Percentiles rank a stretch among this genome's conserved stretches.
Evolutionary conservation across 306 rosid species (phyloP).

Genomic region (Mimosa pudica): DNA sequence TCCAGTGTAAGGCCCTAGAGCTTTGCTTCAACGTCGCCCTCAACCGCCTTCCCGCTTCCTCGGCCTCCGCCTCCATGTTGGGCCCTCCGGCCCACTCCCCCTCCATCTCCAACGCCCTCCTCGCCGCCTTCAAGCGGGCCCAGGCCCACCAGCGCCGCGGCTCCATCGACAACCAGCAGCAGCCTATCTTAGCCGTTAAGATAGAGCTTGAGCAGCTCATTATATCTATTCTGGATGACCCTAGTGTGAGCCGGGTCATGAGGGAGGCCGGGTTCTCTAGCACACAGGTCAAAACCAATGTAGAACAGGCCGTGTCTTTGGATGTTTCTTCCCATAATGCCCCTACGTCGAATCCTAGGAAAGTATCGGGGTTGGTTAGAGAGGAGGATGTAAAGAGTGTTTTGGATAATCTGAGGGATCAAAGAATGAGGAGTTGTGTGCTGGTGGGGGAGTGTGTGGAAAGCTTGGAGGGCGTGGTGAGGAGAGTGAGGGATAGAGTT

Average conservation of each 20-base stretch:
- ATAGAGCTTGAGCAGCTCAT: slow-evolving; percentile 90
- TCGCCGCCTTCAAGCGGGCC: slow-evolving; percentile 95
- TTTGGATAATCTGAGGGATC: slow-evolving; percentile 54
- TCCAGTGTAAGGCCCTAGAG: slow-evolving; percentile 95
- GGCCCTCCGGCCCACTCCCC: slow-evolving; percentile 54
- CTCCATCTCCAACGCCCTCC: slow-evolving; percentile 88
- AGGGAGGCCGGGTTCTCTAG: slow-evolving; percentile 90
- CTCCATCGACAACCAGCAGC: slow-evolving; percentile 94
- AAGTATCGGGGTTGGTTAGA: slow-evolving; percentile 16
- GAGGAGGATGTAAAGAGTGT: slow-evolving; percentile 63
- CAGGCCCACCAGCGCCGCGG: slow-evolving; percentile 98
- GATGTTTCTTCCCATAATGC: slow-evolving; percentile 66
- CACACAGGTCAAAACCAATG: slow-evolving; percentile 87
- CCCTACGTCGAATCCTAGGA: slow-evolving; percentile 15
- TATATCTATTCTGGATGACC: slow-evolving; percentile 90
- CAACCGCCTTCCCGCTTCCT: slow-evolving; percentile 86
- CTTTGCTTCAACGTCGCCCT: slow-evolving; percentile 98
- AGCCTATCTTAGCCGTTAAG: slow-evolving; percentile 79
- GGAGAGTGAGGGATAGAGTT: slow-evolving; percentile 64
- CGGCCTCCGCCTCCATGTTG: slow-evolving; percentile 63
- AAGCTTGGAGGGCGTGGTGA: slow-evolving; percentile 64
- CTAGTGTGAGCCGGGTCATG: slow-evolving; percentile 97
- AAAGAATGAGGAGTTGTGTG: slow-evolving; percentile 58
- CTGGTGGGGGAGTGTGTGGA: slow-evolving; percentile 78
- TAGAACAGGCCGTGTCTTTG: slow-evolving; percentile 82